Percentiles rank a stretch among this genome's conserved stretches.
phyloP scores from a whole-genome alignment of 2,329 filamentous ascomycete species.

The Monilinia laxa region DNA sequence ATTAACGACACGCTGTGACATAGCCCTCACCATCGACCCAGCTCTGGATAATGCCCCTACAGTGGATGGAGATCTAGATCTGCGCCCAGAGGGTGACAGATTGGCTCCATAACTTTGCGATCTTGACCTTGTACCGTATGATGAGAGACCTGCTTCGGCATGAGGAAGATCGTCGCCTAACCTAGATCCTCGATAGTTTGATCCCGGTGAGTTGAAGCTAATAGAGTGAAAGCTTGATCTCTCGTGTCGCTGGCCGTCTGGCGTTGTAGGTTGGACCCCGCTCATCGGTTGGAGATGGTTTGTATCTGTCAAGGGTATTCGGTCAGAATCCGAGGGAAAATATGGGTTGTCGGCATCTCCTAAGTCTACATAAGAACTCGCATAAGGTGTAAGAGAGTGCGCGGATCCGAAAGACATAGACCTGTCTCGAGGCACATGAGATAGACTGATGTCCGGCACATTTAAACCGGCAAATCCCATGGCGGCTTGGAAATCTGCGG shows the following conservation, averaged over 20 bases:
- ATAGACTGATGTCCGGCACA: slow-evolving; percentile 39
- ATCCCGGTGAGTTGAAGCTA: slow-evolving; percentile 46
- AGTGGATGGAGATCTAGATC: slow-evolving; percentile 60
- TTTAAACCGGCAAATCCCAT: slow-evolving; percentile 41
- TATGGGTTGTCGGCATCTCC: slow-evolving; percentile 38
- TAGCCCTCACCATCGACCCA: slow-evolving; percentile 74
- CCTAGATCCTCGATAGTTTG: slow-evolving; percentile 45
- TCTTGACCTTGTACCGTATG: slow-evolving; percentile 45
- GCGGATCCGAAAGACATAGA: slow-evolving; percentile 34
- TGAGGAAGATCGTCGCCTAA: slow-evolving; percentile 60
- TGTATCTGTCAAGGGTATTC: slow-evolving; percentile 57
- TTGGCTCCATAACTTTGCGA: slow-evolving; percentile 58
- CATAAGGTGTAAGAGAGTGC: slow-evolving; percentile 27
- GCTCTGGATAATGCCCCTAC: slow-evolving; percentile 66
- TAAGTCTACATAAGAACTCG: slow-evolving; percentile 30
- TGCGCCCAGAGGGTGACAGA: slow-evolving; percentile 51
- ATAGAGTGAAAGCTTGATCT: slow-evolving; percentile 55
- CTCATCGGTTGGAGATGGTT: slow-evolving; percentile 57
- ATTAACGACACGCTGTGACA: slow-evolving; percentile 98
- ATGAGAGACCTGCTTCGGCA: slow-evolving; percentile 56
- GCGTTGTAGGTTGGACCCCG: slow-evolving; percentile 43
- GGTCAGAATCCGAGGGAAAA: slow-evolving; percentile 52
- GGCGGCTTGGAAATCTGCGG: slow-evolving; percentile 39
- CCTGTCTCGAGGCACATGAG: slow-evolving; percentile 33
- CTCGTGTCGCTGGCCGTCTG: slow-evolving; percentile 47